Percentiles rank a stretch among this genome's conserved stretches.
Conservation (phyloP, 2,329 filamentous ascomycete genomes). For the Aschersonia sp. region DNA sequence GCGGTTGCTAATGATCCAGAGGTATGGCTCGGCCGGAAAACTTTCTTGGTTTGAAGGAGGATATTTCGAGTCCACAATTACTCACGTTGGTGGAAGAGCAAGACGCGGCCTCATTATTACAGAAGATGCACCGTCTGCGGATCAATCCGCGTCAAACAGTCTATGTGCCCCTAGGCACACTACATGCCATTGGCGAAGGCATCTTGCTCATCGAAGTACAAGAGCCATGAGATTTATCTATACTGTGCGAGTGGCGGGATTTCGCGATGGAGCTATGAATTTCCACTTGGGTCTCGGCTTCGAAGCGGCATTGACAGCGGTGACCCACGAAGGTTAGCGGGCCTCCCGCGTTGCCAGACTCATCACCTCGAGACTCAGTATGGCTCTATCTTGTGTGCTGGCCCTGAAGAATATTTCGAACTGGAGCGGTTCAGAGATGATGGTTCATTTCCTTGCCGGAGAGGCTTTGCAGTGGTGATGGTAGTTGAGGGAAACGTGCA, state of each 20-base stretch:
- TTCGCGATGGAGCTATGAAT: conserved; percentile 4
- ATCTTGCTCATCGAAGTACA: conserved; percentile 8
- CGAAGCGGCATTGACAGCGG: background rate
- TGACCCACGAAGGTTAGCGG: background rate
- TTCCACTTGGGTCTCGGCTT: background rate
- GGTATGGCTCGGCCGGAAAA: too few species aligned
- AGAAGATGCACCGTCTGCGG: conserved; percentile 6
- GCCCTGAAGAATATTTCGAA: too few species aligned
- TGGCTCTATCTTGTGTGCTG: too few species aligned
- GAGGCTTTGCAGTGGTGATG: too few species aligned
- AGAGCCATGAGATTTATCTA: conserved; percentile 8
- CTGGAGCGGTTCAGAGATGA: too few species aligned
- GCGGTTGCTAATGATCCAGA: too few species aligned
- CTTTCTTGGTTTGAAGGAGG: conserved; percentile 1
- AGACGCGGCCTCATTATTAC: conserved; percentile 4
- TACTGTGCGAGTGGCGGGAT: conserved; percentile 8
- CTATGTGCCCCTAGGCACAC: conserved; percentile 7
- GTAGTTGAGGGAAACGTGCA: too few species aligned
- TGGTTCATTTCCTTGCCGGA: too few species aligned
- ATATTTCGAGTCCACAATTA: conserved; percentile 3
- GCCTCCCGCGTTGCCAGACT: background rate
- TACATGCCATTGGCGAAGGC: conserved; percentile 10
- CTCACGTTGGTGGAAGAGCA: conserved; percentile 4
- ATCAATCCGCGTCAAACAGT: conserved; percentile 7
- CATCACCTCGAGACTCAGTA: too few species aligned